phyloP scores from a whole-genome alignment of 2,329 filamentous ascomycete species.

The Sphaceloma murrayae region DNA sequence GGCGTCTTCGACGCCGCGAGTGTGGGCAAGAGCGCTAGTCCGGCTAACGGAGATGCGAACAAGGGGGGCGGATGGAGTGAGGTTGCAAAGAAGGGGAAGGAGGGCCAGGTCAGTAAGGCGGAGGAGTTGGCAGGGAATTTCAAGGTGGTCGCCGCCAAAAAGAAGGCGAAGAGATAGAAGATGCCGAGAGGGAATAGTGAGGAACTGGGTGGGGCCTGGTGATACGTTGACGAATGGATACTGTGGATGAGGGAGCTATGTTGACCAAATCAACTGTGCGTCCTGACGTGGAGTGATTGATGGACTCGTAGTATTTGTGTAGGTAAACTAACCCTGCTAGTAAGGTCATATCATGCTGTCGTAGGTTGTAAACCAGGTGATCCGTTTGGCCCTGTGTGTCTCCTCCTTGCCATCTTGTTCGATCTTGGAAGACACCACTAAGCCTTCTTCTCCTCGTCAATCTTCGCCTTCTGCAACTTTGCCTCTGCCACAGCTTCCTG shows the following conservation, averaged over 20 bases:
- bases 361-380: not conserved
- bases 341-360: not conserved
- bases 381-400: not conserved
- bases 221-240: no score
- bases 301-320: no score
- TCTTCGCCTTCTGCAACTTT: slow-evolving; percentile 1
- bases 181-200: no score
- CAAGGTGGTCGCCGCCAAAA: slow-evolving; percentile 84
- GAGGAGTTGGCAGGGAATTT: slow-evolving; percentile 52
- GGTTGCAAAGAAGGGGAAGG: slow-evolving; percentile 80
- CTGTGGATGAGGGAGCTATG: no score
- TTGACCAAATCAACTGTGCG: no score
- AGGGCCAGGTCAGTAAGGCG: slow-evolving; percentile 29
- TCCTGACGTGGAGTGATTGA: no score
- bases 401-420: not conserved
- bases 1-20: slow-evolving; percentile 63
- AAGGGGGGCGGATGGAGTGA: slow-evolving; percentile 75
- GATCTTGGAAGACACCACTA: not conserved
- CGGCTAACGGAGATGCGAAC: slow-evolving; percentile 38
- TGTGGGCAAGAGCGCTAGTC: slow-evolving; percentile 43
- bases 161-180: slow-evolving; percentile 57
- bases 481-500: slow-evolving; percentile 1
- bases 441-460: slow-evolving; percentile 15
- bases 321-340: not conserved
- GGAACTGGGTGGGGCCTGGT: no score